Evolutionary conservation across 2,329 filamentous ascomycete genomes (phyloP), one percentile per base, ranked within the genome.

Genomic region (Cladosporium colombiae): DNA sequence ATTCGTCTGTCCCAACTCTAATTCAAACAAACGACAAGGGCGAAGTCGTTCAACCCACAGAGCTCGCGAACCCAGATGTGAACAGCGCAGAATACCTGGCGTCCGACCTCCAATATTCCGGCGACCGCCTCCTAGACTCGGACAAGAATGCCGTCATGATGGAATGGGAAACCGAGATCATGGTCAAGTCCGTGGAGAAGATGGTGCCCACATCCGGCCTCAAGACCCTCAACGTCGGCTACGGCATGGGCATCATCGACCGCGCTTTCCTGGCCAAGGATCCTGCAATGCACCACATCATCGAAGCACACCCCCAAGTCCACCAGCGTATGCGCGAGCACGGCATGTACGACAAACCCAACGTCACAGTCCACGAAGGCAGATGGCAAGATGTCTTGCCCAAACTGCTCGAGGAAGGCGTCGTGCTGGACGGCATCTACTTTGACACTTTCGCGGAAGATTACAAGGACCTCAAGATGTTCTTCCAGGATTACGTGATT

Each of bases 381-480:
- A 75, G 77, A 33, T 84, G 82, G 82, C 82, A 84, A 69, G 81
- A 83, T 49, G 73, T 83, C 10, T 74, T 84, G 1, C 81, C 81
- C 1, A 75, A 75, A 40, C 75, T 84, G 0, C 74, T 82, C 3
- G 78, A 79, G 66, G 74, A 81, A 65, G 80, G 78, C 46, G 74
- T 77, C 5, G 70, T 75, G 25, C 81, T 83, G 62, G 81, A 84
- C 67, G 82, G 78, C 13, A 82, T 99, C 71, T 99, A 98, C 81
- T 98, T 97, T 74, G 95, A 99, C 76, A 99, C 95, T 0, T 98
- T 98, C 77, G 95, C 93, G 7, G 95, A 99, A 80, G 91, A 95
- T 69, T 99, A 98, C 78, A 83, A 84, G 2, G 91, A 94, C 76
- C 86, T 98, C 31, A 89, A 90, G 56, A 84, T 88, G 67, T 97